These are phyloP conservation scores for Erodium trifolium DNA, from an alignment of 441 rosid species.

Conservation along the genomic window DNA sequence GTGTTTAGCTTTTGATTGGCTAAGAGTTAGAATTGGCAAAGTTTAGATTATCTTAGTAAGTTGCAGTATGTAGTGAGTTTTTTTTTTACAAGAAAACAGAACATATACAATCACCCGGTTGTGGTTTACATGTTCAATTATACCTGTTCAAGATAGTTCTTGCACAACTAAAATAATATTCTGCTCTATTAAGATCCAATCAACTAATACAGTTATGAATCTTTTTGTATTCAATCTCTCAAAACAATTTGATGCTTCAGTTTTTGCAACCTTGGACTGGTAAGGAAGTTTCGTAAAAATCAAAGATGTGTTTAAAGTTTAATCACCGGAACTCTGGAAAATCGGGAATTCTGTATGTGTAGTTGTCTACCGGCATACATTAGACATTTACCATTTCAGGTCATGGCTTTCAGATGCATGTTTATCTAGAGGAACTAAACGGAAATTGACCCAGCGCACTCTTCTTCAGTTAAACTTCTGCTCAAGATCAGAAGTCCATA, in stretches of 20 bases:
- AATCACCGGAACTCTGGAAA: background rate
- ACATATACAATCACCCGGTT: background rate
- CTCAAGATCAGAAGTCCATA: conserved; percentile 27
- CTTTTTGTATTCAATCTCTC: background rate
- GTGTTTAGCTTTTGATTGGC: background rate
- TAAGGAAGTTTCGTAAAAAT: background rate
- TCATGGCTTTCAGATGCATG: conserved; percentile 41
- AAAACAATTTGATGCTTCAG: no score
- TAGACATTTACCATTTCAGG: conserved; percentile 18
- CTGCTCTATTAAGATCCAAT: background rate
- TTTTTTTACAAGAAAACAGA: background rate
- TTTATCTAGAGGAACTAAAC: conserved; percentile 44
- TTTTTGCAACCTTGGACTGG: background rate
- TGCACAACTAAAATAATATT: background rate
- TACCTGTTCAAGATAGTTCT: background rate
- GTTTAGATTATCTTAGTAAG: background rate
- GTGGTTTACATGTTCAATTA: background rate
- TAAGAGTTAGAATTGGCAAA: background rate
- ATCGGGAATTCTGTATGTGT: background rate
- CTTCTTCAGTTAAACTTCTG: conserved; percentile 54
- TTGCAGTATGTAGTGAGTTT: background rate
- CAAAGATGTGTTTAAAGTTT: background rate
- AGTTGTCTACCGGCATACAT: background rate
- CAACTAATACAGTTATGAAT: background rate
- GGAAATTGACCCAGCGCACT: conserved; percentile 72